Evolutionary conservation across 805 yeast species (phyloP).

Genomic region (Priceomyces fermenticarens): DNA sequence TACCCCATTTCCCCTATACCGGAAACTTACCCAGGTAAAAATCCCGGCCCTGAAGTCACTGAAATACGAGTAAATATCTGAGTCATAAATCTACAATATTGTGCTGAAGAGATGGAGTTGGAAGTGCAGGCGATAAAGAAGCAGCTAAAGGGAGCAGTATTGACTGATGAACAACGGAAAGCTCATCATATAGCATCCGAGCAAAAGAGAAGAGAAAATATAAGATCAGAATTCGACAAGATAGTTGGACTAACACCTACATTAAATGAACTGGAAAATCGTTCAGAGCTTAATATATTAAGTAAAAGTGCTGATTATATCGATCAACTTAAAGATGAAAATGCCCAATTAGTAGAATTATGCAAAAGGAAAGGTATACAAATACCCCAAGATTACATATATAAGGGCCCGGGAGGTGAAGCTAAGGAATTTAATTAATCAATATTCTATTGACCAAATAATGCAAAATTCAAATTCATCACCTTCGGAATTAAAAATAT

Average conservation of each 20-base stretch:
- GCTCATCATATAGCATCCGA: constrained; percentile 83
- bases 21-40: no score
- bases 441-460: constrained; percentile 14
- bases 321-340: constrained; percentile 47
- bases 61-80: neutral
- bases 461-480: constrained; percentile 11
- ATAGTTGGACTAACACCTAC: constrained; percentile 76
- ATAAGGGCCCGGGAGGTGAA: constrained; percentile 21
- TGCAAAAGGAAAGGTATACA: constrained; percentile 40
- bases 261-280: constrained; percentile 61
- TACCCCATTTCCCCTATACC: no score
- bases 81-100: neutral
- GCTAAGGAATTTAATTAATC: constrained; percentile 1
- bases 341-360: constrained; percentile 39
- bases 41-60: neutral
- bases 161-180: constrained; percentile 43
- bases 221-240: constrained; percentile 76
- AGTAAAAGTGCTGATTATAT: constrained; percentile 61
- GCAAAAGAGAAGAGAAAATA: constrained; percentile 81
- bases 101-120: neutral
- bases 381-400: constrained; percentile 39
- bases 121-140: constrained; percentile 10
- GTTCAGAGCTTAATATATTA: constrained; percentile 78
- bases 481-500: constrained; percentile 2
- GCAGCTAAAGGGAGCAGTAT: constrained; percentile 24